Base-by-base conservation (phyloP, 1,284 basidiomycete species). In the Sanguinoderma infundibulare region DNA sequence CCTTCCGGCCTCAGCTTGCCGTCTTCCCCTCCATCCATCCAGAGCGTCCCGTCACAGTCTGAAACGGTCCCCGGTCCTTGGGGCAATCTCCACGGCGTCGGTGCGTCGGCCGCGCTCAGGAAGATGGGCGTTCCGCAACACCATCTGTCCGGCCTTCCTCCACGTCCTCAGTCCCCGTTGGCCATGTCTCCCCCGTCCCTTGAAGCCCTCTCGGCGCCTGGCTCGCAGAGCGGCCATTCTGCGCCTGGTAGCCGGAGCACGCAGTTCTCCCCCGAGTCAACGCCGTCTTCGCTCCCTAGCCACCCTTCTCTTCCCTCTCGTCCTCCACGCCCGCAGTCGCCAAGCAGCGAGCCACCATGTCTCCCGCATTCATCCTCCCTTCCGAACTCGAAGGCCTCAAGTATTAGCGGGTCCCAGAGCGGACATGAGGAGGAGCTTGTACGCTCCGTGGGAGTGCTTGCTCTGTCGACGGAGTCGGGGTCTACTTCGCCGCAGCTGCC, bases 401-500 rank as follows among this genome's bases (percentile, higher is more conserved):
- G 77, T 50, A 72, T 72, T 22, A 73, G 70, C 32, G 79, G 77
- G 26, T 78, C 79, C 10, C 75, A 78, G 58, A 76, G 74, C 61
- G 72, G 77, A 34, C 69, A 75, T 28, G 75, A 78, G 38, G 77
- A 75, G 20, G 82, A 84, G 22, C 66, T 85, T 10, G 69, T 77
- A 5, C 76, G 77, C 50, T 77, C 78, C 15, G 77, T 83, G 50
- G 78, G 73, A 17, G 73, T 72, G 20, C 77, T 88, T 3, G 81
- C 82, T 10, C 81, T 89, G 34, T 83, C 77, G 62, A 86, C 83
- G 0, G 80, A 79, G 35, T 67, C 81, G 72, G 72, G 86, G 72
- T 75, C 73, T 44, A 78, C 75, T 1, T 80, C 80, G 15, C 79
- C 80, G 2, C 78, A 81, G 67, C 64, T 81, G n/a, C 77, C 80